phyloP scores from a whole-genome alignment of 768 basidiomycete genomes.

The Leccinum longicurvipes region DNA sequence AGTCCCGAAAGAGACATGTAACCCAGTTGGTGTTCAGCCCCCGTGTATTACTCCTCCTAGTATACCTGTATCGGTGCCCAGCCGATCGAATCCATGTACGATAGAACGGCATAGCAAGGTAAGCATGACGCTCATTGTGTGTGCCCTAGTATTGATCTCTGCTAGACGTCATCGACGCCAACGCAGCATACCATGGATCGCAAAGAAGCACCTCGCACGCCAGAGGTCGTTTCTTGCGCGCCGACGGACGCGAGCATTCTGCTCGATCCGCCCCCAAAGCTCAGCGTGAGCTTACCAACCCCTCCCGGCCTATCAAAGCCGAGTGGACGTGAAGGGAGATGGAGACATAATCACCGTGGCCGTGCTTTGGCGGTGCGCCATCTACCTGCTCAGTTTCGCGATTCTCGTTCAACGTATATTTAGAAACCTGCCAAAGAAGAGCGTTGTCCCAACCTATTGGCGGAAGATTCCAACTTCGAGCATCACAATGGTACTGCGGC shows the following conservation, averaged over 20 bases:
- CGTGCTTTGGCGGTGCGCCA: constrained; percentile 4
- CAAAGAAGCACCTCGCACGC: neutral
- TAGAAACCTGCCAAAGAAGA: constrained; percentile 4
- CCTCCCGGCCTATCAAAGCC: constrained; percentile 11
- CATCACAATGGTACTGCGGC: constrained; percentile 2
- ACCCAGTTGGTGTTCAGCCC: constrained; percentile 8
- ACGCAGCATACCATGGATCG: neutral
- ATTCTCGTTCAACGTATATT: neutral
- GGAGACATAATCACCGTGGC: neutral
- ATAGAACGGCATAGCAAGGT: constrained; percentile 2
- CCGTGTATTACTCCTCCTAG: neutral
- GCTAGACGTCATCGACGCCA: constrained; percentile 5
- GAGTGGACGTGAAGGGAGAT: neutral
- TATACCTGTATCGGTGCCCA: neutral
- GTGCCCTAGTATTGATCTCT: neutral
- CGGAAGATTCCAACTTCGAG: neutral
- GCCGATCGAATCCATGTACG: neutral
- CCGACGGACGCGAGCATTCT: neutral
- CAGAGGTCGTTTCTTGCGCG: neutral
- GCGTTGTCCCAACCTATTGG: neutral
- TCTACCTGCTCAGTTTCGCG: neutral
- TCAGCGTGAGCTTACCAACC: constrained; percentile 2
- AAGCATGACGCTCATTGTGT: neutral
- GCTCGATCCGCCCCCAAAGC: neutral
- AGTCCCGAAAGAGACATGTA: neutral